Evolutionary conservation across 2,329 filamentous ascomycete species (phyloP), one percentile per base, ranked within the genome.

Genomic region (Penicillium nordicum): DNA sequence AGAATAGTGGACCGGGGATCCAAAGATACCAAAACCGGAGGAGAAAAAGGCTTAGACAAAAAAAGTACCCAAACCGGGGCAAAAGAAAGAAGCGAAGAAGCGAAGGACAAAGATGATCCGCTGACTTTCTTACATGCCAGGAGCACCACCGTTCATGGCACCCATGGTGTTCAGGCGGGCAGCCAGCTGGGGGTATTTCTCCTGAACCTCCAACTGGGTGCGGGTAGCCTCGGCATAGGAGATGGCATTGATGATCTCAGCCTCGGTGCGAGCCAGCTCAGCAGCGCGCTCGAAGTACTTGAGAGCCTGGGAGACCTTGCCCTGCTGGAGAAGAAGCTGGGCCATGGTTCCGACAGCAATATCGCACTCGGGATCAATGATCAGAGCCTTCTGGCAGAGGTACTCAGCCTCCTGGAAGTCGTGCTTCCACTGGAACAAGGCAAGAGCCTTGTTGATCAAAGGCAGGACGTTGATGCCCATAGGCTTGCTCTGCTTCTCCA

Each of bases 311-410:
- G 88, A 89, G 57, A 99, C 93, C 80, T 97, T 97, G 75, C 94
- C 94, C 80, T 97, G 94, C 76, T 99, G 94, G 36, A 99, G 84
- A 50, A 99, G 87, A 41, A 99, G 85, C 77, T 99, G 94, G 11
- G 94, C 94, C 91, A 99, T 97, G 53, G 94, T 99, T 51, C 94
- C 94, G 41, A 99, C 94, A 41, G 94, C 94, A 70, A 99, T 99
- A 70, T 99, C 94, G 73, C 94, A 99, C 75, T 99, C 94, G 27
- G 94, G 94, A 70, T 99, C 94, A 73, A 99, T 95, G 70, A 97
- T 96, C 49, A 99, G 82, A 30, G 94, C 94, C 82, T 96, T 97
- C 77, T 97, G 88, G 82, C 94, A 99, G 50, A 99, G 83, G 77
- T 94, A 90, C 81, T 99, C 92, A 2, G 94, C 93, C 76, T 96